phyloP scores from a whole-genome alignment of 305 asterid genomes.

The Rubia tinctorum region DNA sequence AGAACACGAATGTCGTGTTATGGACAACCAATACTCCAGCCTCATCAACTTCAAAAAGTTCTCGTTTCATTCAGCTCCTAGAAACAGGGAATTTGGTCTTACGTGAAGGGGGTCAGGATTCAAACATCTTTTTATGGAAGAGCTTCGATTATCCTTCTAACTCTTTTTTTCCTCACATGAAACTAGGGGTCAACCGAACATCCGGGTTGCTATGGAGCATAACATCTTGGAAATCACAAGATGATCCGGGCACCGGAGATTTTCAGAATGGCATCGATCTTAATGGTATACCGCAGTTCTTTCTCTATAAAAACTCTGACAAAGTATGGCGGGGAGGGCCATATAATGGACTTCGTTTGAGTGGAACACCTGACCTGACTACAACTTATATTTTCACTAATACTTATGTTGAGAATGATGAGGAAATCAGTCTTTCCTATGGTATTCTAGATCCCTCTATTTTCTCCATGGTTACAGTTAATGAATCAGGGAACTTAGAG shows the following conservation, averaged over 20 bases:
- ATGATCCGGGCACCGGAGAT: conserved; percentile 33
- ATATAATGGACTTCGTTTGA: conserved; percentile 32
- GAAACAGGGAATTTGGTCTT: conserved; percentile 32
- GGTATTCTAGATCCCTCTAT: conserved; percentile 23
- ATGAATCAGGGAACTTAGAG: conserved; percentile 32
- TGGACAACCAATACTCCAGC: conserved; percentile 30
- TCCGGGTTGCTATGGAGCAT: conserved; percentile 29
- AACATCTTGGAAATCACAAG: conserved; percentile 33
- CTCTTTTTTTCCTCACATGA: conserved; percentile 35
- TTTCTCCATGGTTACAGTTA: conserved; percentile 27
- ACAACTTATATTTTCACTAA: conserved; percentile 25
- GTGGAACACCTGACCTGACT: conserved; percentile 39
- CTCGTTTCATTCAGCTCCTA: conserved; percentile 19
- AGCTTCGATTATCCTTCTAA: conserved; percentile 37
- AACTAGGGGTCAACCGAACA: conserved; percentile 22
- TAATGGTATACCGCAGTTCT: conserved; percentile 30
- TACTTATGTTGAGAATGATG: conserved; percentile 23
- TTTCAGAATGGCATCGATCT: conserved; percentile 25
- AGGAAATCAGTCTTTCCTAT: conserved; percentile 25
- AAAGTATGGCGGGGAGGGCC: conserved; percentile 35
- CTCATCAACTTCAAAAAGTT: neutral
- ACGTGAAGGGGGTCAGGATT: conserved; percentile 13
- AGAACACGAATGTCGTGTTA: neutral
- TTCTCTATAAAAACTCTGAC: conserved; percentile 17
- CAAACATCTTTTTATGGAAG: conserved; percentile 20